phyloP scores from a whole-genome alignment of 2,329 filamentous ascomycete species.

The Stagonosporopsis cucurbitacearum region DNA sequence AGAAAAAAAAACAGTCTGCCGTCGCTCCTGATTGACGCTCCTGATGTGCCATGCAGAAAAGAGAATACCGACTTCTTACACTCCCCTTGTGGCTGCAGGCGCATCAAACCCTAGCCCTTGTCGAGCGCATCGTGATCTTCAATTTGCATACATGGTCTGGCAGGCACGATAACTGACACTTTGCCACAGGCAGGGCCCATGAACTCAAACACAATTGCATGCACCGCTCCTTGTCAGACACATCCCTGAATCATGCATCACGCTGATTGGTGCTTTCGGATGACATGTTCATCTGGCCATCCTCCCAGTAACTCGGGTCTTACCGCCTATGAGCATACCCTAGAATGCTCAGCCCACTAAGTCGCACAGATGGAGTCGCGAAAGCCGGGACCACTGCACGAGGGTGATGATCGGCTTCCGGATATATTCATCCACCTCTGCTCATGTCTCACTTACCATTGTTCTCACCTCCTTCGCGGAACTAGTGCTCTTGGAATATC shows the following conservation, averaged over 20 bases:
- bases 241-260: constrained; percentile 4
- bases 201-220: constrained; percentile 6
- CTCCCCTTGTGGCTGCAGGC: constrained; percentile 8
- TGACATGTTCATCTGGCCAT: constrained; percentile 19
- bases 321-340: constrained; percentile 19
- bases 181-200: constrained; percentile 4
- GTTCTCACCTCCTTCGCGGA: background rate
- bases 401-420: constrained; percentile 17
- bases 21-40: background rate
- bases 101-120: constrained; percentile 10
- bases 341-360: constrained; percentile 28
- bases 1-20: background rate
- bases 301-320: constrained; percentile 15
- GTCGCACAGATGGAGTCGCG: constrained; percentile 24
- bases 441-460: background rate
- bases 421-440: constrained; percentile 28
- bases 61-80: background rate
- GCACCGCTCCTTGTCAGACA: constrained; percentile 15
- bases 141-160: constrained; percentile 9
- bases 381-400: constrained; percentile 29
- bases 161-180: constrained; percentile 8
- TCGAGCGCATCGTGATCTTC: constrained; percentile 13
- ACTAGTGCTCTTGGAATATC: background rate
- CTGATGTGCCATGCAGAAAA: background rate
- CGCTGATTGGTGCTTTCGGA: constrained; percentile 13